phyloP scores from a whole-genome alignment of 306 rosid genomes.

The Medicago arabica region DNA sequence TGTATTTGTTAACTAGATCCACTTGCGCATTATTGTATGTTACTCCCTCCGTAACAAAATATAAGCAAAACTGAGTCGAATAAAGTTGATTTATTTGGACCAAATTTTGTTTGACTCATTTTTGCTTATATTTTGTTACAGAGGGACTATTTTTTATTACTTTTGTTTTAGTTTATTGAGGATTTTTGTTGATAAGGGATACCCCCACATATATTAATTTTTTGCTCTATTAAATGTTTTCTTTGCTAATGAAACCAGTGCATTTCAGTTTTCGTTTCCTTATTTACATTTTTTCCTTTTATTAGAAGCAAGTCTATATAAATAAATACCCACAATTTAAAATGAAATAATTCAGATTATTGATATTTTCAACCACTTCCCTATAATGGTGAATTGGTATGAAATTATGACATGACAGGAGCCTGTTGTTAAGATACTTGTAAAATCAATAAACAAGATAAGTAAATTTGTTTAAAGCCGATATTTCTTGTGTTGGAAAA shows the following conservation, averaged over 20 bases:
- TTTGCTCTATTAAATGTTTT: background rate
- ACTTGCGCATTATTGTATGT: background rate
- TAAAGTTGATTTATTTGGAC: too few relatives aligned
- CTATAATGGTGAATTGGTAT: slow-evolving; percentile 11
- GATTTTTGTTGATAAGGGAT: slow-evolving; percentile 10
- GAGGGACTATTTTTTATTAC: background rate
- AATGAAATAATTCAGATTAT: slow-evolving; percentile 13
- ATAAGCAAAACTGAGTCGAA: too few relatives aligned
- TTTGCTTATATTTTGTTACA: too few relatives aligned
- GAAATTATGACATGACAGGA: slow-evolving; percentile 22
- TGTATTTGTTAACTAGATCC: background rate
- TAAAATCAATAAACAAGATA: slow-evolving; percentile 8
- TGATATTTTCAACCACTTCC: background rate
- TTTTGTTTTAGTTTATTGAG: slow-evolving; percentile 30
- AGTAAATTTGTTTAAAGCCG: background rate
- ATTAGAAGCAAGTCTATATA: background rate
- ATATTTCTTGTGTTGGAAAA: slow-evolving; percentile 15
- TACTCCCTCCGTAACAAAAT: background rate
- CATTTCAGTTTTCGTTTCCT: slow-evolving; percentile 31
- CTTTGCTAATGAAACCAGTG: background rate
- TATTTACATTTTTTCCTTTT: slow-evolving; percentile 28
- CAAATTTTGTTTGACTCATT: too few relatives aligned
- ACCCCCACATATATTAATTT: background rate
- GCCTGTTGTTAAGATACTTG: slow-evolving; percentile 18
- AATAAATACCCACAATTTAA: slow-evolving; percentile 6